A percentile compares a stretch with the other conserved stretches of the same genome.
These are phyloP conservation scores for Pterocarpus santalinus DNA, from an alignment of 306 rosid species.

Conservation along the genomic window DNA sequence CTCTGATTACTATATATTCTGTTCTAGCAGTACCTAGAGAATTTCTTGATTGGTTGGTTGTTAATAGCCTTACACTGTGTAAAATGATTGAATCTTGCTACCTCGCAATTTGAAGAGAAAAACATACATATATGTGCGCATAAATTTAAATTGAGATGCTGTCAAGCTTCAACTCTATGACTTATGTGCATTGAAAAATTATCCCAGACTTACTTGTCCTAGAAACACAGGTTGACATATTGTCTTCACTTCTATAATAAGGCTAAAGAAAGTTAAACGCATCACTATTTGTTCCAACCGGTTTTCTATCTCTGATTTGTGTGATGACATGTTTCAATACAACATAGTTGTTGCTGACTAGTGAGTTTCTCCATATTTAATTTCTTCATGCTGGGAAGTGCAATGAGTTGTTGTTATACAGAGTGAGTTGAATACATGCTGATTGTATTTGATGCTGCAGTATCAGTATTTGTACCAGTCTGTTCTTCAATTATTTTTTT, in stretches of 20 bases:
- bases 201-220: constrained; percentile 2
- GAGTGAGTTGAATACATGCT: constrained; percentile 18
- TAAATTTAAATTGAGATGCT: constrained; percentile 11
- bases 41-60: constrained; percentile 10
- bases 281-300: background rate
- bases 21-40: background rate
- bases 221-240: background rate
- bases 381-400: constrained; percentile 21
- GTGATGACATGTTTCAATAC: background rate
- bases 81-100: constrained; percentile 19
- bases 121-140: background rate
- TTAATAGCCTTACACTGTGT: constrained; percentile 1
- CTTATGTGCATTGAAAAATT: background rate
- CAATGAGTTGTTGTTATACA: constrained; percentile 5
- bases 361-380: background rate
- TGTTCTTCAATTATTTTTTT: constrained; percentile 1
- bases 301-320: constrained; percentile 19
- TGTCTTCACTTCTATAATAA: background rate
- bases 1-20: constrained; percentile 26
- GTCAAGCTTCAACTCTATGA: background rate
- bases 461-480: constrained; percentile 23
- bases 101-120: background rate
- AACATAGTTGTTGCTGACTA: constrained; percentile 13
- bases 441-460: constrained; percentile 31
- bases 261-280: constrained; percentile 10